These are phyloP conservation scores for Albugo candida DNA, from an alignment of 352 stramenopile genomes.

Conservation along the genomic window DNA sequence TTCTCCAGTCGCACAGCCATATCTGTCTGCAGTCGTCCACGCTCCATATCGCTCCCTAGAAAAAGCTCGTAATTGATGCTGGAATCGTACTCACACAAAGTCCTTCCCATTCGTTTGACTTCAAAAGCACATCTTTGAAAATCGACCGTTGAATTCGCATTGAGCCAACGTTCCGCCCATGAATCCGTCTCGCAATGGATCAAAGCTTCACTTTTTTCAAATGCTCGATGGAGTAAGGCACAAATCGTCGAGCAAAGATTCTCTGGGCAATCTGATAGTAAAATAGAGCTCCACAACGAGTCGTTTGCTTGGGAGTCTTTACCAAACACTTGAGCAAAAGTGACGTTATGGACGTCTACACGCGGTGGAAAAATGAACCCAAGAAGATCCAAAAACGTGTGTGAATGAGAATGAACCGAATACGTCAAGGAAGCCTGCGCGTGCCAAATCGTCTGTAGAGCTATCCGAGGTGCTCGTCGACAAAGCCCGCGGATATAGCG, in stretches of 20 bases:
- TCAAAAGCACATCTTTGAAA: constrained; percentile 32
- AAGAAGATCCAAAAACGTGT: constrained; percentile 36
- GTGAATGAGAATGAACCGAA: constrained; percentile 25
- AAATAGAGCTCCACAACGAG: constrained; percentile 31
- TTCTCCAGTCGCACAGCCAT: constrained; percentile 20
- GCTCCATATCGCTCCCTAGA: not conserved
- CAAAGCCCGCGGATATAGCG: constrained; percentile 54
- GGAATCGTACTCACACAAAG: constrained; percentile 46
- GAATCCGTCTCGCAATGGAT: constrained; percentile 27
- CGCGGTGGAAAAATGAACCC: constrained; percentile 34
- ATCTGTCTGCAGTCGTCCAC: constrained; percentile 8
- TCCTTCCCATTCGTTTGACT: constrained; percentile 7
- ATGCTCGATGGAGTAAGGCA: constrained; percentile 15
- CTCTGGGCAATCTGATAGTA: constrained; percentile 34
- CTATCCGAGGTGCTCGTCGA: constrained; percentile 40
- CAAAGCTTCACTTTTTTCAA: constrained; percentile 17
- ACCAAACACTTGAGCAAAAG: too few species aligned
- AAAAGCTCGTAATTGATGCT: constrained; percentile 52
- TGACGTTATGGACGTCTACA: not conserved
- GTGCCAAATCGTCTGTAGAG: constrained; percentile 65
- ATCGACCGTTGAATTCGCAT: constrained; percentile 20
- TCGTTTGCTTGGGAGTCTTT: not conserved
- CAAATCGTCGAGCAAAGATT: constrained; percentile 33
- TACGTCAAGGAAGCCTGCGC: constrained; percentile 43
- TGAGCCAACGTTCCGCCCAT: constrained; percentile 37